Evolutionary conservation across 257 asterid species (phyloP).

Genomic region (Plantago elongata): DNA sequence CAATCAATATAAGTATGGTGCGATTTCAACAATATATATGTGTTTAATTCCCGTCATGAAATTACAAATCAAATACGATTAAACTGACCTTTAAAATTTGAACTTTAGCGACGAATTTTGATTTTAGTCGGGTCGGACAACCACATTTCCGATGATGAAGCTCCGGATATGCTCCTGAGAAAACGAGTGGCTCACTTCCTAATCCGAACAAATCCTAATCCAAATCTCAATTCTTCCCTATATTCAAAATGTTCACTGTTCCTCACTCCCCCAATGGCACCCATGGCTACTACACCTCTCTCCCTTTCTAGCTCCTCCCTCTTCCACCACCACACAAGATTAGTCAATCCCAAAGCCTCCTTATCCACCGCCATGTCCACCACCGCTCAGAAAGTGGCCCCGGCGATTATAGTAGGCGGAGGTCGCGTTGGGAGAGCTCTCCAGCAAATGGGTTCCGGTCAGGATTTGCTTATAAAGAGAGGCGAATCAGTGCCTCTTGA

Average conservation of each 20-base stretch:
- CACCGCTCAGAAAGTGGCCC: slow-evolving; percentile 50
- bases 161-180: slow-evolving; percentile 31
- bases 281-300: slow-evolving; percentile 35
- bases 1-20: too few relatives aligned
- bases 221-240: background rate
- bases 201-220: slow-evolving; percentile 28
- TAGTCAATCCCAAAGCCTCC: slow-evolving; percentile 41
- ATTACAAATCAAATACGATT: too few relatives aligned
- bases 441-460: slow-evolving; percentile 83
- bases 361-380: slow-evolving; percentile 45
- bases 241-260: slow-evolving; percentile 31
- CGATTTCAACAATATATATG: too few relatives aligned
- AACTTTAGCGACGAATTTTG: too few relatives aligned
- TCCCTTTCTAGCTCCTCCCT: slow-evolving; percentile 48
- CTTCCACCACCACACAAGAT: slow-evolving; percentile 29
- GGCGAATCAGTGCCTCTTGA: slow-evolving; percentile 82
- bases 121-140: too few relatives aligned
- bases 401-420: slow-evolving; percentile 89
- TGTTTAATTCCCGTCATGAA: too few relatives aligned
- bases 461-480: slow-evolving; percentile 71
- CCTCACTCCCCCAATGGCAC: slow-evolving; percentile 29
- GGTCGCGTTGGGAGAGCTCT: slow-evolving; percentile 94
- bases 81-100: too few relatives aligned
- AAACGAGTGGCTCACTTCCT: slow-evolving; percentile 67
- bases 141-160: too few relatives aligned